Evolutionary conservation across 345 rosid genomes (phyloP).

Genomic region (Syzygium grande): DNA sequence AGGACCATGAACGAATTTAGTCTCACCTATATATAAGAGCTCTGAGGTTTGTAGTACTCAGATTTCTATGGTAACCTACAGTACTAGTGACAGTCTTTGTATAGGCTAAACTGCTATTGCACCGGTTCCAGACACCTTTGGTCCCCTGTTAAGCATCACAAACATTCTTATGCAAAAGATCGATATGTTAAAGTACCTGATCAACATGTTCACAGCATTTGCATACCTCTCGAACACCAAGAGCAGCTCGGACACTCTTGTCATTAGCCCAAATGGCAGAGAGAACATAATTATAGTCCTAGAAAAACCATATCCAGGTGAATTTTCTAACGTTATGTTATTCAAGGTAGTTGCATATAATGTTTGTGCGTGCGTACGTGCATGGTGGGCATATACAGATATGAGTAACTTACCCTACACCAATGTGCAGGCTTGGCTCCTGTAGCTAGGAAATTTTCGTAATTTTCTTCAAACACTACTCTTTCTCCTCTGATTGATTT

Average conservation of each 20-base stretch:
- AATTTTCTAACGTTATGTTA: neutral
- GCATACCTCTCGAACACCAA: conserved; percentile 20
- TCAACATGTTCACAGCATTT: neutral
- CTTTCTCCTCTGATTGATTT: conserved; percentile 1
- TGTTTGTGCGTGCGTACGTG: neutral
- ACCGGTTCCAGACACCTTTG: conserved; percentile 19
- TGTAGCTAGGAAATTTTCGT: conserved; percentile 4
- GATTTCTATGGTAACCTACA: conserved; percentile 10
- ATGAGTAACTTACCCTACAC: conserved; percentile 20
- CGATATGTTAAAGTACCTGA: neutral
- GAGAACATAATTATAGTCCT: conserved; percentile 31
- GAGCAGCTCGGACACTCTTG: conserved; percentile 15
- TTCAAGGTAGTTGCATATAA: neutral
- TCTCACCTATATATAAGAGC: conserved; percentile 26
- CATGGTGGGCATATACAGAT: neutral
- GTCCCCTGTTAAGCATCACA: conserved; percentile 10
- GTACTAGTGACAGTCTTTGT: conserved; percentile 17
- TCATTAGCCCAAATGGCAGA: conserved; percentile 25
- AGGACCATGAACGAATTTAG: neutral
- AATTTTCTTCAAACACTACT: conserved; percentile 13
- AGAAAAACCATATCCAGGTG: neutral
- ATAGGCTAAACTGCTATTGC: conserved; percentile 19
- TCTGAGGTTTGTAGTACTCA: conserved; percentile 12
- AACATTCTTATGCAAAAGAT: neutral
- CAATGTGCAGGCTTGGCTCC: conserved; percentile 5